Conservation (phyloP, 2,329 filamentous ascomycete species). For the Apiospora marii region DNA sequence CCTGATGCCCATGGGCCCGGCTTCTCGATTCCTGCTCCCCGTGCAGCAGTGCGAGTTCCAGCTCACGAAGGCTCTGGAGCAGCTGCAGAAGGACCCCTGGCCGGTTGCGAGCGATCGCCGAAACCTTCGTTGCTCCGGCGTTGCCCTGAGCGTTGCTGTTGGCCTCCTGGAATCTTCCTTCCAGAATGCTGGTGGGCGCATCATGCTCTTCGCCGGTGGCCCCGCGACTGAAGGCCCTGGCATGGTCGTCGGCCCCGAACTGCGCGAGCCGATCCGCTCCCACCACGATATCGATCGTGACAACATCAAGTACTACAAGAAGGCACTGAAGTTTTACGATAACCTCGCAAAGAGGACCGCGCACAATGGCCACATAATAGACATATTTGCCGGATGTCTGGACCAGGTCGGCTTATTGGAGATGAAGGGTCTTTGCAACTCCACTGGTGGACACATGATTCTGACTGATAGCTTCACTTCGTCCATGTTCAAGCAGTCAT, state of each 20-base stretch:
- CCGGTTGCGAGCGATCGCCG: constrained; percentile 93
- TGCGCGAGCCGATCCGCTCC: constrained; percentile 95
- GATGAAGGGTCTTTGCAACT: constrained; percentile 97
- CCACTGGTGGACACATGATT: constrained; percentile 97
- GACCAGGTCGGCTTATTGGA: constrained; percentile 97
- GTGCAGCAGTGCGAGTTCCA: constrained; percentile 97
- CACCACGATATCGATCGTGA: constrained; percentile 99
- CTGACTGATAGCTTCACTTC: constrained; percentile 98
- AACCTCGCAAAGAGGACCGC: constrained; percentile 91
- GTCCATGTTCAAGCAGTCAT: constrained; percentile 99
- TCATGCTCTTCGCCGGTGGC: constrained; percentile 97
- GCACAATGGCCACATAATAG: constrained; percentile 96
- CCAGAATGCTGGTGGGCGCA: constrained; percentile 91
- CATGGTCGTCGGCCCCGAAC: constrained; percentile 93
- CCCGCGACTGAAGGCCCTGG: constrained; percentile 95
- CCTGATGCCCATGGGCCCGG: constrained; percentile 78
- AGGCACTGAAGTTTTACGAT: constrained; percentile 95
- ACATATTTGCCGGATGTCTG: constrained; percentile 96
- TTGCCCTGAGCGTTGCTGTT: constrained; percentile 94
- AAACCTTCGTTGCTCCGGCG: constrained; percentile 89
- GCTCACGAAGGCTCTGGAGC: constrained; percentile 93
- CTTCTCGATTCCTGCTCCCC: constrained; percentile 89
- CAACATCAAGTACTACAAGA: constrained; percentile 99
- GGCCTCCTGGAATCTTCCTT: constrained; percentile 94
- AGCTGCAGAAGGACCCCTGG: constrained; percentile 97